Conservation (phyloP, 148 eudicot genomes). For the Nepenthes gracilis region DNA sequence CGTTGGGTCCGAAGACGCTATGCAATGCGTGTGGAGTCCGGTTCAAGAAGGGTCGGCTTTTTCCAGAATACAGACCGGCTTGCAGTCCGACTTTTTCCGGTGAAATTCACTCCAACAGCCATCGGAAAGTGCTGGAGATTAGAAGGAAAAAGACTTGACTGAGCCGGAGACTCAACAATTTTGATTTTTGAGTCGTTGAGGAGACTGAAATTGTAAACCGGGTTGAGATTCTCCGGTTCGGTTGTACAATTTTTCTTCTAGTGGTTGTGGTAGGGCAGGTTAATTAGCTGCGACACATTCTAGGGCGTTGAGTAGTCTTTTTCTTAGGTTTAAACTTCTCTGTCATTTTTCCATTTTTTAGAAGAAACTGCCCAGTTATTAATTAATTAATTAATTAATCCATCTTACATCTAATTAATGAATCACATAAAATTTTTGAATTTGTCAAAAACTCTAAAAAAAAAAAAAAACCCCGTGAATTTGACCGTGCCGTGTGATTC, state of each 20-base stretch:
- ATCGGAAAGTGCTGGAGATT: constrained; percentile 84
- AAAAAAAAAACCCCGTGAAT: too few relatives aligned
- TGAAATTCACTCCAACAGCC: constrained; percentile 74
- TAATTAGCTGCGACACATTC: too few relatives aligned
- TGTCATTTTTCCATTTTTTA: not conserved
- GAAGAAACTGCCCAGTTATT: not conserved
- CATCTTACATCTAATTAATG: too few relatives aligned
- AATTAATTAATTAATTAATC: too few relatives aligned
- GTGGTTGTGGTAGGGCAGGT: not conserved
- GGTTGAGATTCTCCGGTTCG: too few relatives aligned
- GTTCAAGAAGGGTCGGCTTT: constrained; percentile 76
- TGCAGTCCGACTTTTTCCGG: constrained; percentile 75
- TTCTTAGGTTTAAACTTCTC: too few relatives aligned
- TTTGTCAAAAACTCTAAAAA: too few relatives aligned
- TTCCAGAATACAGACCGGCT: constrained; percentile 85
- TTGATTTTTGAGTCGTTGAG: not conserved
- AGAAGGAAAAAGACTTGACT: constrained; percentile 47
- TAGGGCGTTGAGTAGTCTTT: not conserved
- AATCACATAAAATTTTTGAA: too few relatives aligned
- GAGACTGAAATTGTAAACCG: not conserved
- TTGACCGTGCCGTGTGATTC: too few relatives aligned
- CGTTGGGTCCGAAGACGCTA: constrained; percentile 64
- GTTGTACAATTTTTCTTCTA: too few relatives aligned
- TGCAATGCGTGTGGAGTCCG: constrained; percentile 94
- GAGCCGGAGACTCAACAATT: not conserved